A percentile compares a stretch with the other conserved stretches of the same genome.
Evolutionary conservation across 2,329 filamentous ascomycete genomes (phyloP).

Genomic region (Claviceps purpurea): DNA sequence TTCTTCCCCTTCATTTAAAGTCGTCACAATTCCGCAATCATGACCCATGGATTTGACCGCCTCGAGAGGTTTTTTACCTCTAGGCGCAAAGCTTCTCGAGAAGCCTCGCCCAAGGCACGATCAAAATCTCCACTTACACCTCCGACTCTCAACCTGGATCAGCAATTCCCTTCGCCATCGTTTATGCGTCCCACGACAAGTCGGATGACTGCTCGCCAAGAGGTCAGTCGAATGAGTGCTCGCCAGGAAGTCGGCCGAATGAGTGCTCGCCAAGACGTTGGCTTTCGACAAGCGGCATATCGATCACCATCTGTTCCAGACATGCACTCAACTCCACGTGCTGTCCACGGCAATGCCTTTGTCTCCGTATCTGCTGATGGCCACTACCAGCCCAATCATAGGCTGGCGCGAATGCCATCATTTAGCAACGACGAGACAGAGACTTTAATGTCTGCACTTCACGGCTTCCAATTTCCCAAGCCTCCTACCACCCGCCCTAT

Average conservation of each 20-base stretch:
- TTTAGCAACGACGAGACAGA: slow-evolving; percentile 10
- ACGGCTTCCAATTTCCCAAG: slow-evolving; percentile 25
- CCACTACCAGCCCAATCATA: background rate
- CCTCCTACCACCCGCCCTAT: slow-evolving; percentile 17
- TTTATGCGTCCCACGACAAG: slow-evolving; percentile 42
- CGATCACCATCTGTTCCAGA: slow-evolving; percentile 17
- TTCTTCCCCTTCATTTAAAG: background rate
- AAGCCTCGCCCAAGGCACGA: slow-evolving; percentile 12
- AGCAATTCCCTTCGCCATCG: slow-evolving; percentile 35
- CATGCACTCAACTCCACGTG: slow-evolving; percentile 5
- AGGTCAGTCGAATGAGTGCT: slow-evolving; percentile 12
- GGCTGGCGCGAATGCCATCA: slow-evolving; percentile 13
- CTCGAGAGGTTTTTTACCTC: slow-evolving; percentile 39
- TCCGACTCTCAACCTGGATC: slow-evolving; percentile 10
- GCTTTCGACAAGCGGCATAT: slow-evolving; percentile 15
- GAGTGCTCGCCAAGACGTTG: slow-evolving; percentile 40
- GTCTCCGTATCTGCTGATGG: slow-evolving; percentile 7
- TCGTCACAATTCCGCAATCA: slow-evolving; percentile 19
- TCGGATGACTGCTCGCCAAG: slow-evolving; percentile 44
- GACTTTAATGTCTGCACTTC: slow-evolving; percentile 16
- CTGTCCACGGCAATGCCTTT: slow-evolving; percentile 4
- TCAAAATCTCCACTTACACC: slow-evolving; percentile 11
- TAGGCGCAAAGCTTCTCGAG: slow-evolving; percentile 23
- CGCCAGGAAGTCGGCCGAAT: slow-evolving; percentile 39
- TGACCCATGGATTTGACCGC: slow-evolving; percentile 36